Conservation (phyloP, 1,139 yeast species). For the Sugiyamaella grinbergsii region DNA sequence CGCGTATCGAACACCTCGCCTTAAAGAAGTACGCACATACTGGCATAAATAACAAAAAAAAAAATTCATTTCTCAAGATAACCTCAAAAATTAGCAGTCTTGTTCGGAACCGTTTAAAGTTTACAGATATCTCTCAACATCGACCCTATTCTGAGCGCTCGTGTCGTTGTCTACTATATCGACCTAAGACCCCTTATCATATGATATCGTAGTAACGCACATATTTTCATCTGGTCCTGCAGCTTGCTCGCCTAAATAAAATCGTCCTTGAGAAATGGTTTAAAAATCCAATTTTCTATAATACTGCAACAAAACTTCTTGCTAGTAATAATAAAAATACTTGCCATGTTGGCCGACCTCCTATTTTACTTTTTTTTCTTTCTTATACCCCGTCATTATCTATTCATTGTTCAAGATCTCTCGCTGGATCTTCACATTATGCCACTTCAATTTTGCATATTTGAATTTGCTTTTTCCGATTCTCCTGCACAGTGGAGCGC, state of each 20-base stretch:
- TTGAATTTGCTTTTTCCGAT: slow-evolving; percentile 10
- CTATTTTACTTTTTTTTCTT: background rate
- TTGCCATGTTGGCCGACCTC: background rate
- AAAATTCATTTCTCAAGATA: background rate
- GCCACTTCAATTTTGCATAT: slow-evolving; percentile 17
- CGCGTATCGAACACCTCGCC: too few species aligned
- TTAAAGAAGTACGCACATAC: too few species aligned
- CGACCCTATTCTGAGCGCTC: too few species aligned
- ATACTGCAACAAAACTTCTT: background rate
- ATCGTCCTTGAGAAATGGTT: slow-evolving; percentile 1
- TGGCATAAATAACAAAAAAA: too few species aligned
- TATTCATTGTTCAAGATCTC: background rate
- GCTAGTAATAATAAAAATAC: background rate
- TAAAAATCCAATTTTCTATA: background rate
- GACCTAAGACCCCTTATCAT: background rate
- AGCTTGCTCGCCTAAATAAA: slow-evolving; percentile 9
- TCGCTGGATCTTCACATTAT: slow-evolving; percentile 12
- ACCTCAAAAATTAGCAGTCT: too few species aligned
- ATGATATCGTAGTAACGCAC: background rate
- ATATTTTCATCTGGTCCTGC: slow-evolving; percentile 5
- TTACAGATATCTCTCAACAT: too few species aligned
- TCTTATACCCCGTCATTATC: background rate
- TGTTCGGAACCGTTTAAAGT: too few species aligned
- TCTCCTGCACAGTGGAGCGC: slow-evolving; percentile 13
- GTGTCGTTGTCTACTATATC: too few species aligned